Evolutionary conservation across 148 eudicot genomes (phyloP).

Genomic region (Tetragonia tetragonoides): DNA sequence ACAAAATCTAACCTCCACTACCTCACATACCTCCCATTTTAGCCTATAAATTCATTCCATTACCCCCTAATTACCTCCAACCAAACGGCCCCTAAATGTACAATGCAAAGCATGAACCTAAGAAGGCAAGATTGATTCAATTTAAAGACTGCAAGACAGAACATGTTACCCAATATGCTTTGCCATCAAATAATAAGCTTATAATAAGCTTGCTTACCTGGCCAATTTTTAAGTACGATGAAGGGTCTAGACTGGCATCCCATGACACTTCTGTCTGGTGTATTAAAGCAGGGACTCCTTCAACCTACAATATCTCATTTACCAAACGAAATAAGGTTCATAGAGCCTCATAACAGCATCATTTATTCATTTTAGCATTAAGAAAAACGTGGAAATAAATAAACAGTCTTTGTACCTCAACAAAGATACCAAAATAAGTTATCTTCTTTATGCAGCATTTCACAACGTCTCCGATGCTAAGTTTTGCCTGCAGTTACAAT

Average conservation of each 20-base stretch:
- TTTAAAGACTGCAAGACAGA: background rate
- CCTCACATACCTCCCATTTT: too few relatives aligned
- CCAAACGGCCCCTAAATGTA: too few relatives aligned
- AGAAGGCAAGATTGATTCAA: background rate
- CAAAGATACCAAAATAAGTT: slow-evolving; percentile 88
- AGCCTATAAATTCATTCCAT: too few relatives aligned
- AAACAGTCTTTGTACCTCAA: slow-evolving; percentile 53
- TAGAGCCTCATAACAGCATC: background rate
- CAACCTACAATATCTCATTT: slow-evolving; percentile 58
- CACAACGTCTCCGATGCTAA: slow-evolving; percentile 79
- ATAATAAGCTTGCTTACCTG: slow-evolving; percentile 46
- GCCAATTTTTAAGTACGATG: slow-evolving; percentile 75
- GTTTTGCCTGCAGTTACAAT: slow-evolving; percentile 58
- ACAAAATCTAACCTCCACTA: too few relatives aligned
- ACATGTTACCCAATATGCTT: background rate
- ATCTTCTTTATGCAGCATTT: slow-evolving; percentile 79
- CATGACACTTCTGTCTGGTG: slow-evolving; percentile 94
- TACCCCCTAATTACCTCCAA: too few relatives aligned
- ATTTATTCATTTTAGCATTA: background rate
- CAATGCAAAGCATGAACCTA: slow-evolving; percentile 4
- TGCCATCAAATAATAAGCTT: background rate
- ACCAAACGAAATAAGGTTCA: background rate
- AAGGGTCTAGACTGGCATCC: slow-evolving; percentile 79
- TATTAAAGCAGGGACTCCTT: slow-evolving; percentile 87
- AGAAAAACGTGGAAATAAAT: background rate